phyloP scores from a whole-genome alignment of 106 monocot species.

The Allium sativum region DNA sequence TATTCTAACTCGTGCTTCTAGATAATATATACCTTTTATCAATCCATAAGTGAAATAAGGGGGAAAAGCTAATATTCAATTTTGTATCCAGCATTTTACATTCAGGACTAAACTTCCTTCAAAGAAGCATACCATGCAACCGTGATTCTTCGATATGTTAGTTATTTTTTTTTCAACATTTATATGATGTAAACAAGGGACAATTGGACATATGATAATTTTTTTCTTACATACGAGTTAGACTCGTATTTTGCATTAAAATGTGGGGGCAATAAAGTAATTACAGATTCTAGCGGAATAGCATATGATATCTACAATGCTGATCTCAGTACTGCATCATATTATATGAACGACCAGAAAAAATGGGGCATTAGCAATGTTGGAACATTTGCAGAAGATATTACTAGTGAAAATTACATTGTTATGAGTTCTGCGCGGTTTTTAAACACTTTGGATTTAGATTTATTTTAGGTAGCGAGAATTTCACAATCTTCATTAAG shows the following conservation, averaged over 20 bases:
- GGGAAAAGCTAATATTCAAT: too few relatives aligned
- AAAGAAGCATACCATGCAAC: slow-evolving; percentile 54
- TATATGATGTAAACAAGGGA: not conserved
- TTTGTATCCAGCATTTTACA: slow-evolving; percentile 35
- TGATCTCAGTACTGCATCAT: slow-evolving; percentile 49
- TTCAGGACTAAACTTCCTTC: slow-evolving; percentile 69
- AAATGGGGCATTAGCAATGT: slow-evolving; percentile 76
- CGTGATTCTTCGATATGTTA: slow-evolving; percentile 52
- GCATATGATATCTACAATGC: slow-evolving; percentile 45
- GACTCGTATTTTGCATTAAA: slow-evolving; percentile 69
- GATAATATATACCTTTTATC: too few relatives aligned
- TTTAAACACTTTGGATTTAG: slow-evolving; percentile 58
- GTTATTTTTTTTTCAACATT: slow-evolving; percentile 8
- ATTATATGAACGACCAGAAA: slow-evolving; percentile 37
- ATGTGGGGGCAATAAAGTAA: slow-evolving; percentile 53
- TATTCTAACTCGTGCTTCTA: too few relatives aligned
- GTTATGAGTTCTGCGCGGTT: slow-evolving; percentile 29
- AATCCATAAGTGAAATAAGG: too few relatives aligned
- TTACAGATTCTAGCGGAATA: slow-evolving; percentile 36
- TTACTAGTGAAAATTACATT: slow-evolving; percentile 26
- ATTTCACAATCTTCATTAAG: slow-evolving; percentile 79
- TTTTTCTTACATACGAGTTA: slow-evolving; percentile 7
- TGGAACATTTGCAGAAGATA: slow-evolving; percentile 52
- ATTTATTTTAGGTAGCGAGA: slow-evolving; percentile 65
- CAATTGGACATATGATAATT: not conserved